Conservation (phyloP, 257 asterid genomes). For the Ophiorrhiza pumila region DNA sequence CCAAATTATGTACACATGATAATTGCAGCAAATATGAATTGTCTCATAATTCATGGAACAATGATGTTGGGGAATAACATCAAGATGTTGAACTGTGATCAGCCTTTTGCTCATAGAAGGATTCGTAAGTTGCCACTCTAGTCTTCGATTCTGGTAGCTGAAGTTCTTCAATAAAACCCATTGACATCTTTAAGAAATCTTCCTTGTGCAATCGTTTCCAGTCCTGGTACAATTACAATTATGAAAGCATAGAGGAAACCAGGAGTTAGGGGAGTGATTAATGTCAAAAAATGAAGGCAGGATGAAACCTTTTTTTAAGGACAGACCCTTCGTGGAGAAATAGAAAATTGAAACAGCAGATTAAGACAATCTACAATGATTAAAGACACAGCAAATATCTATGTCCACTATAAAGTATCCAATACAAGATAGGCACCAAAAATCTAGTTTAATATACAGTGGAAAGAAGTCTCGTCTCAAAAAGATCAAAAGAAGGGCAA, state of each 20-base stretch:
- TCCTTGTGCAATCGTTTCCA: conserved; percentile 65
- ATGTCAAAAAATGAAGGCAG: background rate
- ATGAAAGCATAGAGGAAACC: background rate
- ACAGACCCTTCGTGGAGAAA: background rate
- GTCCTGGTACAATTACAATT: conserved; percentile 33
- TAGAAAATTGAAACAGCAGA: background rate
- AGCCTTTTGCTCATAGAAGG: conserved; percentile 35
- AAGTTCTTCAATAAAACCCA: conserved; percentile 49
- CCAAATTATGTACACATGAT: no score
- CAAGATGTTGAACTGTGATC: conserved; percentile 5
- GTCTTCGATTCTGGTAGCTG: conserved; percentile 50
- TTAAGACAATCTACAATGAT: background rate
- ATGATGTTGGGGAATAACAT: background rate
- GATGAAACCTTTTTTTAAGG: background rate
- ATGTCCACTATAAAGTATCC: background rate
- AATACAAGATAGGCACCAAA: background rate
- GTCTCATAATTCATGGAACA: no score
- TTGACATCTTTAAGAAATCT: conserved; percentile 60
- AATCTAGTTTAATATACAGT: background rate
- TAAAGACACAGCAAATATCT: background rate
- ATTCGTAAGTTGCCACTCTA: conserved; percentile 48
- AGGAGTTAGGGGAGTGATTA: background rate
- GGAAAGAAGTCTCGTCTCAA: background rate
- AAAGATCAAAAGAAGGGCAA: background rate
- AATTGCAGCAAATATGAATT: no score